phyloP scores from a whole-genome alignment of 1,139 yeast genomes.

The Debaryomyces nepalensis region DNA sequence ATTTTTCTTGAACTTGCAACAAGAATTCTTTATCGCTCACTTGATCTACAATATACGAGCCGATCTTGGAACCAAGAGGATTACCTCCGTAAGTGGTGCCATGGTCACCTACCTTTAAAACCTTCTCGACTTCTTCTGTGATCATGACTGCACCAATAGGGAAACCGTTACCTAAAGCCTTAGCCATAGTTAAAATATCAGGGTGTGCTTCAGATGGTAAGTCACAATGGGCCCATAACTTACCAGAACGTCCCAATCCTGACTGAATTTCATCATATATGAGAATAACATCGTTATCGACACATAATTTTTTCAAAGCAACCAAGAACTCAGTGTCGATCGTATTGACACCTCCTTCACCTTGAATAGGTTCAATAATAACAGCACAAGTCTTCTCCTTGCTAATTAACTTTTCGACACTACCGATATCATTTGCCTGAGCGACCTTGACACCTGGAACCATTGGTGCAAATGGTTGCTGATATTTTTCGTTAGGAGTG shows the following conservation, averaged over 20 bases:
- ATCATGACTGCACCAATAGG: slow-evolving; percentile 96
- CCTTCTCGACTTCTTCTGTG: slow-evolving; percentile 73
- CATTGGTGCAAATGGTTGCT: slow-evolving; percentile 86
- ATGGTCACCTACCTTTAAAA: slow-evolving; percentile 87
- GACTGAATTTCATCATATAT: slow-evolving; percentile 97
- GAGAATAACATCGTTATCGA: slow-evolving; percentile 70
- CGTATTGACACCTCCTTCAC: slow-evolving; percentile 92
- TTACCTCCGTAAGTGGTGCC: slow-evolving; percentile 99
- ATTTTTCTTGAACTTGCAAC: slow-evolving; percentile 58
- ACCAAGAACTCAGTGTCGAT: slow-evolving; percentile 66
- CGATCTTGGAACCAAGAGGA: slow-evolving; percentile 87
- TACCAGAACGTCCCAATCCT: slow-evolving; percentile 93
- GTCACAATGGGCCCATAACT: slow-evolving; percentile 87
- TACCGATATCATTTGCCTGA: slow-evolving; percentile 58
- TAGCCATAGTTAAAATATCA: slow-evolving; percentile 91
- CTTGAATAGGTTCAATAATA: slow-evolving; percentile 95
- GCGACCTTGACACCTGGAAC: slow-evolving; percentile 83
- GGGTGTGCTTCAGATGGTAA: slow-evolving; percentile 84
- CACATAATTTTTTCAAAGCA: slow-evolving; percentile 70
- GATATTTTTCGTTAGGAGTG: slow-evolving; percentile 91
- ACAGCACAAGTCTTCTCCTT: slow-evolving; percentile 84
- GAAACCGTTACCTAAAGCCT: slow-evolving; percentile 96
- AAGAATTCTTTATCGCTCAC: slow-evolving; percentile 67
- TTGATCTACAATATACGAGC: slow-evolving; percentile 70
- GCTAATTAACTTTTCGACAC: slow-evolving; percentile 61